Evolutionary conservation across 1,284 basidiomycete genomes (phyloP), one percentile per base, ranked within the genome.

Genomic region (Cutaneotrichosporon cutaneum): DNA sequence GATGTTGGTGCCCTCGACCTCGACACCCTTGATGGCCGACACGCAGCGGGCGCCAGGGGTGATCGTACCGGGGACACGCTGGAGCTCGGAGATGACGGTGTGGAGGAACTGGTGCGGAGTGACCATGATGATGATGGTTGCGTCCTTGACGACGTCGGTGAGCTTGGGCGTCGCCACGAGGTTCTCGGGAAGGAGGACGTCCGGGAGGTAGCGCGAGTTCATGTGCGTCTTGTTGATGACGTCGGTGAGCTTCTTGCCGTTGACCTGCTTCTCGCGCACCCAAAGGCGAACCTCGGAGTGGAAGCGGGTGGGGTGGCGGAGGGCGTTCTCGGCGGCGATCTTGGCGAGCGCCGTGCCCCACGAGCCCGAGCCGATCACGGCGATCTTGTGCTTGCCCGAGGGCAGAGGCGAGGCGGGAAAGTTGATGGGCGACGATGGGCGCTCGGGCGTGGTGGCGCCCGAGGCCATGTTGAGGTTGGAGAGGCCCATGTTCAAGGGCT

Each of bases 281-380:
- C 82, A 84, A 81, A 84, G 83, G 61, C 77, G 75, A 33, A 84
- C 82, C 63, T 82, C 78, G 33, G 70, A 61, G 58, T 82, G 81
- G 70, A 83, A 84, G 42, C 78, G 74, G 54, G 68, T 63, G 11
- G 67, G 63, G 59, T 81, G 75, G 53, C 73, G 72, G 45, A 71
- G 75, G 4, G 82, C 77, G 68, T 85, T 85, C 68, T 82, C 78
- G 30, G 81, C 81, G 10, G 83, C 83, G 58, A 86, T 83, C 64
- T 82, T 81, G 24, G 85, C 84, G 52, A 85, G 82, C 2, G 84
- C 84, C 7, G 82, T 82, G 1, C 84, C 85, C 84, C 83, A 82
- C 63, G 79, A 80, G 58, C 80, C 80, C 2, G 77, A 79, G 30
- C 85, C 85, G 60, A 86, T 82, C 64, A 85, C 80, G 24, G 83